phyloP scores from a whole-genome alignment of 148 eudicot genomes.

The Spergularia bocconei region DNA sequence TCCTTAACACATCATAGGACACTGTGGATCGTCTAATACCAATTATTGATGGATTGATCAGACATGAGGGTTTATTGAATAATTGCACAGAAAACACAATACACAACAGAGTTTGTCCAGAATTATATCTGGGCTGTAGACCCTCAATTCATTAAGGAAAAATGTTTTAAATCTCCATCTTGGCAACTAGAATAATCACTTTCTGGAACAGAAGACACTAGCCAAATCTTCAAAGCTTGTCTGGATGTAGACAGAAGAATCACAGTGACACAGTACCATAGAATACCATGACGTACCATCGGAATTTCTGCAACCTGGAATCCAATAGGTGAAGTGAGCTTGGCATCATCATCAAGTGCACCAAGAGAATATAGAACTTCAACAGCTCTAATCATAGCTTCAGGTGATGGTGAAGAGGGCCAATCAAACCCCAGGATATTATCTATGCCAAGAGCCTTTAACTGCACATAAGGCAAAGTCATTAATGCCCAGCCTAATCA shows the following conservation, averaged over 20 bases:
- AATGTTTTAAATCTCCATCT: neutral
- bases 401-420: conserved; percentile 97
- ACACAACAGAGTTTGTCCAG: neutral
- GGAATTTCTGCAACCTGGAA: conserved; percentile 98
- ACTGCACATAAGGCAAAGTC: conserved; percentile 38
- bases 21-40: neutral
- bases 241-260: neutral
- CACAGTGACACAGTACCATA: neutral
- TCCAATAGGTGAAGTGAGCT: conserved; percentile 93
- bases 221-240: neutral
- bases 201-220: neutral
- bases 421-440: conserved; percentile 95
- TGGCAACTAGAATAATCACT: neutral
- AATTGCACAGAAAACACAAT: neutral
- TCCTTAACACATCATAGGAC: neutral
- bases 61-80: neutral
- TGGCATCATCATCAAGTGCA: conserved; percentile 93
- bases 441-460: conserved; percentile 95
- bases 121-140: neutral
- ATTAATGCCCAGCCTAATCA: neutral
- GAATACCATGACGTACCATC: conserved; percentile 45
- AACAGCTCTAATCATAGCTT: conserved; percentile 94
- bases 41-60: neutral
- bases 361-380: conserved; percentile 96
- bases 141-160: neutral